Evolutionary conservation across 768 basidiomycete species (phyloP).

Genomic region (Tricholoma flavovirens): DNA sequence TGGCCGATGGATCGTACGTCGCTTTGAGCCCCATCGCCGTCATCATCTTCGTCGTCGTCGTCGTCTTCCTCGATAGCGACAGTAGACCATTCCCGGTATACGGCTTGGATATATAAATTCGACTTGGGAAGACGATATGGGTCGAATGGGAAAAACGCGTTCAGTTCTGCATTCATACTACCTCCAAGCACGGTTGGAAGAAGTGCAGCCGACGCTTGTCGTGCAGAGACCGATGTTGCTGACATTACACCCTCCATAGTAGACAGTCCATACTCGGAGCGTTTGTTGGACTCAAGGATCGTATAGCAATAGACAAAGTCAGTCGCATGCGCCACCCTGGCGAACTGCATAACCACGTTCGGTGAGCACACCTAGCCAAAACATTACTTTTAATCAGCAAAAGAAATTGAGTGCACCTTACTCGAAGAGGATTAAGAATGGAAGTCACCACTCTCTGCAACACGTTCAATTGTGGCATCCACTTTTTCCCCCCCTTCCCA

Average conservation of each 20-base stretch:
- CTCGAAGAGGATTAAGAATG: slow-evolving; percentile 86
- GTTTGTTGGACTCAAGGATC: slow-evolving; percentile 84
- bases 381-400: not conserved
- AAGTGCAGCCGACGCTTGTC: slow-evolving; percentile 1
- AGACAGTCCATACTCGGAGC: slow-evolving; percentile 44
- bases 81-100: slow-evolving; percentile 87
- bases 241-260: slow-evolving; percentile 6
- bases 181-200: slow-evolving; percentile 26
- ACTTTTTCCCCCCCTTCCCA: slow-evolving; percentile 46
- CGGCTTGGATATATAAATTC: slow-evolving; percentile 64
- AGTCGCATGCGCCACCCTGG: slow-evolving; percentile 85
- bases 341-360: slow-evolving; percentile 90
- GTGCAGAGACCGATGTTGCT: not conserved
- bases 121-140: slow-evolving; percentile 89
- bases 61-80: slow-evolving; percentile 76
- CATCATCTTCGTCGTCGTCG: slow-evolving; percentile 55
- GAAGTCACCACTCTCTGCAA: slow-evolving; percentile 78
- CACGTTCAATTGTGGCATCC: slow-evolving; percentile 79
- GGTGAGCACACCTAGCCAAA: slow-evolving; percentile 70
- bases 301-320: slow-evolving; percentile 93
- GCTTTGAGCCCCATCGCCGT: slow-evolving; percentile 36
- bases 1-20: slow-evolving; percentile 10
- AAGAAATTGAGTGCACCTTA: slow-evolving; percentile 24
- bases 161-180: slow-evolving; percentile 61
- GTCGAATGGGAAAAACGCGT: slow-evolving; percentile 97